Evolutionary conservation across 176 grass and related monocot genomes (phyloP).

Genomic region (Rhynchospora pubera): DNA sequence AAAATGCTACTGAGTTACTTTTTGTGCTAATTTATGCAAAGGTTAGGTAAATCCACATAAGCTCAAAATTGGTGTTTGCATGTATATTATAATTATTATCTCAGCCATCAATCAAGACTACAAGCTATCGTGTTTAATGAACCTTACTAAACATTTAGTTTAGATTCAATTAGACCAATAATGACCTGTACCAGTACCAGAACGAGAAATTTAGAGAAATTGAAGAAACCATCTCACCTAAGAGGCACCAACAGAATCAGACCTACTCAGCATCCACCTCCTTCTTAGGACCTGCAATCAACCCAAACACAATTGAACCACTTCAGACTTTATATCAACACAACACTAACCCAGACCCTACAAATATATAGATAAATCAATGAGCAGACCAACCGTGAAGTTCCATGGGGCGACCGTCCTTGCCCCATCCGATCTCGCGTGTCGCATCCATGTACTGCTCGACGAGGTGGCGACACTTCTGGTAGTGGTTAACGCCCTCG

Average conservation of each 20-base stretch:
- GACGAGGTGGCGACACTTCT: constrained; percentile 94
- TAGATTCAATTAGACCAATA: not conserved
- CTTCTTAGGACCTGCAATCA: constrained; percentile 58
- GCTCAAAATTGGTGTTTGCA: not conserved
- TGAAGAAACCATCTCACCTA: constrained; percentile 32
- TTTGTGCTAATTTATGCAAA: not conserved
- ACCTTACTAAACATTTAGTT: not conserved
- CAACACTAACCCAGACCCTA: not conserved
- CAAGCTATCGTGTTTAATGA: not conserved
- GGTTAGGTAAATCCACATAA: not conserved
- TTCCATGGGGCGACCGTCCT: constrained; percentile 62
- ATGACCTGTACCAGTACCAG: no score
- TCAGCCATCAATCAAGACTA: not conserved
- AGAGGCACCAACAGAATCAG: not conserved
- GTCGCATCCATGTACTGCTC: constrained; percentile 88
- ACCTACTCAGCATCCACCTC: constrained; percentile 33
- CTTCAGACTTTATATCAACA: not conserved
- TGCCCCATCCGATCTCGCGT: constrained; percentile 86
- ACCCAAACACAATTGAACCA: not conserved
- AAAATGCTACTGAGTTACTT: not conserved
- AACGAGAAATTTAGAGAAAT: not conserved
- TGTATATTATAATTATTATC: not conserved
- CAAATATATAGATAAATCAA: no score
- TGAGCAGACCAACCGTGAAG: constrained; percentile 41
- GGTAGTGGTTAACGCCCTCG: constrained; percentile 82